phyloP scores from a whole-genome alignment of 2,329 filamentous ascomycete genomes.

The Diplocarpon rosae region DNA sequence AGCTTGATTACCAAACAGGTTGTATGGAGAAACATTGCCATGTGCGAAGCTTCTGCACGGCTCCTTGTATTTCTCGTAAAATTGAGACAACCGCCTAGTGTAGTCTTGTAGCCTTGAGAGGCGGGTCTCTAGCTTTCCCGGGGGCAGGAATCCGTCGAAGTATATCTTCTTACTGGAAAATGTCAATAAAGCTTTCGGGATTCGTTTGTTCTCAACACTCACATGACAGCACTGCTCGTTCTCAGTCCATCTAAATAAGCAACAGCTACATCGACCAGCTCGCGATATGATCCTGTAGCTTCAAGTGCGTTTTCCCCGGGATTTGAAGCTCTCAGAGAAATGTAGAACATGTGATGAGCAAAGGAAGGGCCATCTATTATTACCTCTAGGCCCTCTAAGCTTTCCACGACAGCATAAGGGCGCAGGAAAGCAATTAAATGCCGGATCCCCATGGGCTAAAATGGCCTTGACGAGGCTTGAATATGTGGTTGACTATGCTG shows the following conservation, averaged over 20 bases:
- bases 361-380: conserved; percentile 71
- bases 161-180: conserved; percentile 53
- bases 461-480: not conserved
- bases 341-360: conserved; percentile 59
- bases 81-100: conserved; percentile 20
- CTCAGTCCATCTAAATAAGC: conserved; percentile 52
- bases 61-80: conserved; percentile 14
- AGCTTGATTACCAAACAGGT: conserved; percentile 17
- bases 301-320: conserved; percentile 36
- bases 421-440: conserved; percentile 42
- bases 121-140: conserved; percentile 22
- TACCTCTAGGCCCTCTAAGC: conserved; percentile 33
- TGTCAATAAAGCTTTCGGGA: conserved; percentile 7
- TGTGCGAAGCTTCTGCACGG: conserved; percentile 10
- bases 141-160: conserved; percentile 76
- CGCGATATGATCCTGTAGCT: conserved; percentile 47
- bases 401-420: conserved; percentile 36
- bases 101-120: conserved; percentile 16
- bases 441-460: conserved; percentile 45
- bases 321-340: conserved; percentile 36
- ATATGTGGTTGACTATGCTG: not conserved
- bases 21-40: conserved; percentile 14
- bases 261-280: conserved; percentile 48
- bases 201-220: conserved; percentile 13
- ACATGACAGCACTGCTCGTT: conserved; percentile 50